Base-by-base conservation (phyloP, 148 eudicot genomes). In the Rhododendron williamsianum region DNA sequence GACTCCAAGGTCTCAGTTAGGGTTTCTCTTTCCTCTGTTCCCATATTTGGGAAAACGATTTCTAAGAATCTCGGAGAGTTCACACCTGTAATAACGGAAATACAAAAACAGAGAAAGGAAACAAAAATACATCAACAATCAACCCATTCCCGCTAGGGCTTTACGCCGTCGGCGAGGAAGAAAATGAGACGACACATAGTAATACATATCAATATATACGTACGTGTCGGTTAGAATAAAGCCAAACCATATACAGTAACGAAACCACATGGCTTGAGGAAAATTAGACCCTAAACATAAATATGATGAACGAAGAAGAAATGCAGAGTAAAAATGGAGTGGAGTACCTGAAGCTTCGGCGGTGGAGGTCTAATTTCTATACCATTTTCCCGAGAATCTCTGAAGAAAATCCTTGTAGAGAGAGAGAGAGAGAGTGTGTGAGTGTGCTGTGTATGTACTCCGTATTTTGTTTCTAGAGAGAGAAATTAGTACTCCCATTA, bases 1-100 rank as follows among this genome's bases (percentile, higher is more conserved):
- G 60, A 54, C 10, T 19, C 85, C 3, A 30, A 4, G 9, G 18
- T 13, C 76, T 78, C 87, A 12, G 49, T 82, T 83, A 86, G 56
- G 83, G 85, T 76, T 86, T 89, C 78, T 0, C 69, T 60, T 36
- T 63, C 8, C 77, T 74, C 36, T 36, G 21, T 52, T 71, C 4
- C 81, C 81, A 49, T 74, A 4, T 35, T 13, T 6, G 51, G 36
- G n/a, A 18, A 58, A 58, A 58, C 16, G 65, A 5, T 71, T 73
- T 41, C 80, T 35, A 7, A 25, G 6, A 54, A 23, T 52, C 15
- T 13, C 48, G 52, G 48, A 73, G 60, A 19, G 5, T 25, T 38
- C 25, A 54, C 51, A 54, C 27, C 86, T 54, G 86, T 52, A 73
- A 76, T 54, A 73, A 54, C n/a, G 56, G 27, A 43, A 67, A 46